Conservation (phyloP, 2,329 filamentous ascomycete species). For the Tolypocladium paradoxum region DNA sequence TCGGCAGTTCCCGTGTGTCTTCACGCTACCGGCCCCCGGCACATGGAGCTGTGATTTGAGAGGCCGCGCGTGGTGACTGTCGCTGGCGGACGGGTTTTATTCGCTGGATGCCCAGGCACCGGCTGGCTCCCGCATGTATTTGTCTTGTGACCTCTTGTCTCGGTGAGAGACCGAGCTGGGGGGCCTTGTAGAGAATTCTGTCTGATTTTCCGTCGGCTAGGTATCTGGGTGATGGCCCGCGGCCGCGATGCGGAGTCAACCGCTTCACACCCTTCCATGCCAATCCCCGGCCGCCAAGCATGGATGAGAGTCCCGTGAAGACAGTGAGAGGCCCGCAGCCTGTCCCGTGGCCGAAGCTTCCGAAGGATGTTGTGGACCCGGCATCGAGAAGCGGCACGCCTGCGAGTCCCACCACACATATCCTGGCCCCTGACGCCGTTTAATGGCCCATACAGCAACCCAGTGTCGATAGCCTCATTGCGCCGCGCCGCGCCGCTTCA, state of each 20-base stretch:
- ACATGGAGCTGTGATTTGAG: neutral
- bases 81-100: too few species aligned
- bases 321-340: constrained; percentile 8
- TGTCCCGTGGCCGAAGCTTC: constrained; percentile 5
- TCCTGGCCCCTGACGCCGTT: neutral
- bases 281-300: constrained; percentile 6
- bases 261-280: constrained; percentile 1
- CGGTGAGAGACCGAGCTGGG: neutral
- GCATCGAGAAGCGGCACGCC: constrained; percentile 6
- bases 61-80: neutral
- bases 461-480: neutral
- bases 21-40: too few species aligned
- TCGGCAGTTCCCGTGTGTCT: neutral
- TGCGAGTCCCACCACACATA: constrained; percentile 5
- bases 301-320: constrained; percentile 7
- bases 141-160: neutral
- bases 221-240: neutral
- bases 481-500: neutral
- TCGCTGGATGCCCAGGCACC: neutral
- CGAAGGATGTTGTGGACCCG: neutral
- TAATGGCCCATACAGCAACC: neutral
- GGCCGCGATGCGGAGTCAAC: neutral
- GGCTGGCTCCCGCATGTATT: neutral
- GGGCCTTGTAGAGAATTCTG: too few species aligned
- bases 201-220: neutral